Evolutionary conservation across 768 basidiomycete genomes (phyloP), one percentile per base, ranked within the genome.

Genomic region (Mycena polygramma): DNA sequence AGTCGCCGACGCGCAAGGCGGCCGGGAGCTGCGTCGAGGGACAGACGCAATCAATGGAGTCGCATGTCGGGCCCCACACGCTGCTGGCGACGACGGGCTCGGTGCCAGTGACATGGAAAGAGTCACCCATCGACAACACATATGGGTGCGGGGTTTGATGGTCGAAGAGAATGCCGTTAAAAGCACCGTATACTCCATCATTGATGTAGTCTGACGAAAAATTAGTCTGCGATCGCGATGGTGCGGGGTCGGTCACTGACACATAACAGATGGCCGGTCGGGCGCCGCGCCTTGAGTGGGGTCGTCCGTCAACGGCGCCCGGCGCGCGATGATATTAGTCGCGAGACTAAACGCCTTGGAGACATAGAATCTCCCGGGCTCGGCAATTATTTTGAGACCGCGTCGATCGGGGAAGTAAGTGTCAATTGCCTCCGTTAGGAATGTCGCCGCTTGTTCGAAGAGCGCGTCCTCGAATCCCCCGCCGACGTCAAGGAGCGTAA

Each of bases 41-140:
- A 77, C 86, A 92, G 66, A 99, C 96, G 78, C 94, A 93, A 82
- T 99, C 98, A 76, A 99, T 95, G 35, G 94, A 95, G 78, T 99
- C 98, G 86, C 97, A 99, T 9, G 97, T 99, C 51, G 97, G 97
- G 19, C 98, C 98, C 98, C 98, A 99, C 61, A 99, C 89, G 80
- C 92, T 94, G 83, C 91, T 87, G 20, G 83, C 68, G 60, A 83
- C 81, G 26, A 73, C 22, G n/a, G 75, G 72, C 71, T 76, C 77
- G 26, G 75, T 73, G 36, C 79, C 75, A 7, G 86, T 75, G 37
- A 87, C 80, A 75, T 89, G 89, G 80, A 92, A 92, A 3, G 90
- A 92, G 46, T 88, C 88, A 60, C 86, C 84, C 82, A 94, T 82
- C 22, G 90, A 92, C 63, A 94, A 83, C 55, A 94, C 92, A 73